These are phyloP conservation scores for Daldinia eschscholtzii DNA, from an alignment of 2,329 filamentous ascomycete genomes.

Conservation along the genomic window DNA sequence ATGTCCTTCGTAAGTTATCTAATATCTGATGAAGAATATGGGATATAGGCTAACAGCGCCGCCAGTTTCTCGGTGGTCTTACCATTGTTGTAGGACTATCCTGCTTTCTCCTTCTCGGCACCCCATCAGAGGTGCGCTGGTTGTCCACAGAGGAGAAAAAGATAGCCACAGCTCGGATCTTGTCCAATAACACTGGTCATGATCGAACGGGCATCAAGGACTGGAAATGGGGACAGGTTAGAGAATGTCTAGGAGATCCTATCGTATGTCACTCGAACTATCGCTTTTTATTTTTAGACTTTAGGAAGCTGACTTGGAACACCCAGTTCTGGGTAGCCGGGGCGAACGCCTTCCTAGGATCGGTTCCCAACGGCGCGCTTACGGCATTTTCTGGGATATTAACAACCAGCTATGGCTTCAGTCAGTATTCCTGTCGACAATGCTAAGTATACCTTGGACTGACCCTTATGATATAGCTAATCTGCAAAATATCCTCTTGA, in stretches of 20 bases:
- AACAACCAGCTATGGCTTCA: slow-evolving; percentile 55
- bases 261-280: slow-evolving; percentile 14
- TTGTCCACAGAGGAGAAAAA: slow-evolving; percentile 53
- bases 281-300: slow-evolving; percentile 29
- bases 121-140: slow-evolving; percentile 56
- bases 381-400: slow-evolving; percentile 53
- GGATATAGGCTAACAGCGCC: slow-evolving; percentile 9
- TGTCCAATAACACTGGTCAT: slow-evolving; percentile 55
- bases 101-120: slow-evolving; percentile 54
- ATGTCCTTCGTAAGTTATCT: slow-evolving; percentile 53
- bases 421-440: slow-evolving; percentile 37
- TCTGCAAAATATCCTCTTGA: slow-evolving; percentile 53
- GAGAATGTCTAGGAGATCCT: slow-evolving; percentile 54
- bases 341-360: slow-evolving; percentile 53
- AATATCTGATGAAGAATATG: too few species aligned
- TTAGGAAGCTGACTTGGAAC: background rate
- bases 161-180: slow-evolving; percentile 54
- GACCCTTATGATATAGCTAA: slow-evolving; percentile 46
- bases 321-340: slow-evolving; percentile 54
- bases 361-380: slow-evolving; percentile 54
- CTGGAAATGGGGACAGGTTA: slow-evolving; percentile 56
- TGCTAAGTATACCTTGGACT: background rate
- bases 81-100: slow-evolving; percentile 53
- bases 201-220: slow-evolving; percentile 54
- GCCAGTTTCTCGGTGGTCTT: slow-evolving; percentile 53